Evolutionary conservation across 306 rosid species (phyloP).

Genomic region (Ormosia semicastrata): DNA sequence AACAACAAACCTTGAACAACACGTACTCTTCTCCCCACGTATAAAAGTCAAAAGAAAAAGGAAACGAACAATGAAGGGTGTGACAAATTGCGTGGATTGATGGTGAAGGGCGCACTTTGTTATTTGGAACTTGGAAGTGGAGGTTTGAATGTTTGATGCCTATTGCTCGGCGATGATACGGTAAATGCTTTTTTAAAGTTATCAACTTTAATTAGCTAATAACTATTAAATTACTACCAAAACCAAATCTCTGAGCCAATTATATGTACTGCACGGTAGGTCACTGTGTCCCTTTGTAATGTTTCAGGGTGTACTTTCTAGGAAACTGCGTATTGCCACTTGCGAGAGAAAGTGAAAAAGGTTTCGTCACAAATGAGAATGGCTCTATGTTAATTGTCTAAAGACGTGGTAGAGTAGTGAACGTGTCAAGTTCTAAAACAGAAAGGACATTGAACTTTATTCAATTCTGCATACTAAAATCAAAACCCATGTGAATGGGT

Average conservation of each 20-base stretch:
- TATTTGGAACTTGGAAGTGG: not conserved
- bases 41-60: not conserved
- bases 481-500: slow-evolving; percentile 4
- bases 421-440: not conserved
- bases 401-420: slow-evolving; percentile 1
- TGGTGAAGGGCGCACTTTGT: not conserved
- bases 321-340: slow-evolving; percentile 33
- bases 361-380: not conserved
- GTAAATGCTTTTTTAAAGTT: not conserved
- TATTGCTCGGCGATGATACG: not conserved
- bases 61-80: not conserved
- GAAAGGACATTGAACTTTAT: too few species aligned
- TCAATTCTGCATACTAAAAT: not conserved
- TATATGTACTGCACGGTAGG: not conserved
- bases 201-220: not conserved
- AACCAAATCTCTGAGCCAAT: slow-evolving; percentile 18
- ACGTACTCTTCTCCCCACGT: not conserved
- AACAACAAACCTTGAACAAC: slow-evolving; percentile 10
- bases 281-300: not conserved
- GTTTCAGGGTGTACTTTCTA: not conserved
- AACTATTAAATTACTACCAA: not conserved
- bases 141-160: not conserved
- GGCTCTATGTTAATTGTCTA: too few species aligned
- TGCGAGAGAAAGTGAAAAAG: not conserved
- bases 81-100: slow-evolving; percentile 17